A percentile compares a stretch with the other conserved stretches of the same genome.
These are phyloP conservation scores for Myochromella boudieri DNA, from an alignment of 768 basidiomycete species.

Conservation along the genomic window DNA sequence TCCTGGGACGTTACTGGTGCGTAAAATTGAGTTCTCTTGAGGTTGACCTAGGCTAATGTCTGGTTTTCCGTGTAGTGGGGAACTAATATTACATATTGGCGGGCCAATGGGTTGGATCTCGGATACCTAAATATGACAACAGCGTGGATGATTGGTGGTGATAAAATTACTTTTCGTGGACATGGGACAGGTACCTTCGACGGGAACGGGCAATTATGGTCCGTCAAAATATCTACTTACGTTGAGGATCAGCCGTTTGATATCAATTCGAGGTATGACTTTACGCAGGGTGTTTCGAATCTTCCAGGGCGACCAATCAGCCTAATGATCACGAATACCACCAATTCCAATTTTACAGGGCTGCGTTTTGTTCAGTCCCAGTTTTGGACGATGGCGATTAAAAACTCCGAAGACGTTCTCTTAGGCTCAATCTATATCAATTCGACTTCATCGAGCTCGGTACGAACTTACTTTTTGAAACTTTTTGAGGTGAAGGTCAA, in stretches of 20 bases:
- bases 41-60: background rate
- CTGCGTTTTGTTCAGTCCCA: conserved; percentile 40
- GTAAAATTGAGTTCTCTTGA: conserved; percentile 1
- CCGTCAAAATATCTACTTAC: background rate
- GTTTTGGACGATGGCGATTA: conserved; percentile 41
- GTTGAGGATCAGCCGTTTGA: background rate
- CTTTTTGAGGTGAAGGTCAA: too few species aligned
- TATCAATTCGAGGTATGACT: conserved; percentile 29
- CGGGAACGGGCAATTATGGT: conserved; percentile 43
- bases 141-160: conserved; percentile 36
- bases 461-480: conserved; percentile 10
- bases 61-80: conserved; percentile 26
- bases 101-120: conserved; percentile 28
- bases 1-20: conserved; percentile 33
- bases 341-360: conserved; percentile 32
- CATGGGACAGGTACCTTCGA: conserved; percentile 37
- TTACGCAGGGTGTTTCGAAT: conserved; percentile 35
- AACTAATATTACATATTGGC: conserved; percentile 38
- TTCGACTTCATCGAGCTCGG: conserved; percentile 32
- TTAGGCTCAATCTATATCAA: conserved; percentile 40
- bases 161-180: conserved; percentile 26
- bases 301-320: conserved; percentile 36
- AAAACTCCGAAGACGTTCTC: conserved; percentile 31
- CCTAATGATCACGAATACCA: conserved; percentile 34
- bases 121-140: conserved; percentile 37